phyloP scores from a whole-genome alignment of 2,329 filamentous ascomycete species.

The Fusarium zealandicum region DNA sequence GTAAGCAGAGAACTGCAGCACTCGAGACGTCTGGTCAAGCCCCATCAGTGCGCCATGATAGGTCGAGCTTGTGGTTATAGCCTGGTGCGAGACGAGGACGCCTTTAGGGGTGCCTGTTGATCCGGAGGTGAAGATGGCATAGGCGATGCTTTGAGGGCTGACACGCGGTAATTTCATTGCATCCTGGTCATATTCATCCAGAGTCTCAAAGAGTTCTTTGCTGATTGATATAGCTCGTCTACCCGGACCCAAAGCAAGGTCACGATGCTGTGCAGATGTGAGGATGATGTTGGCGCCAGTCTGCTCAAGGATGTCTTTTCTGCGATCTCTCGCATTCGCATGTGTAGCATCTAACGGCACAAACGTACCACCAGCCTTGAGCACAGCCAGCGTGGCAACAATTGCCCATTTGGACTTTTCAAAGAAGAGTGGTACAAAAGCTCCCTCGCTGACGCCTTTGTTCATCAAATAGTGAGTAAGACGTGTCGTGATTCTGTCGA shows the following conservation, averaged over 20 bases:
- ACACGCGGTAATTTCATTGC: too few relatives aligned
- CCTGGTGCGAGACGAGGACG: constrained; percentile 51
- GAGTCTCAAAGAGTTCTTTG: too few relatives aligned
- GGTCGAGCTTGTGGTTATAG: too few relatives aligned
- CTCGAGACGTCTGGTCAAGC: constrained; percentile 50
- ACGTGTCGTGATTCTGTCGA: background rate
- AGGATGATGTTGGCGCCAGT: too few relatives aligned
- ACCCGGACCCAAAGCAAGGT: too few relatives aligned
- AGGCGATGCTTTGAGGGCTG: constrained; percentile 12
- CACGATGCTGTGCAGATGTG: too few relatives aligned
- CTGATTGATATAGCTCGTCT: too few relatives aligned
- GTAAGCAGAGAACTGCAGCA: constrained; percentile 57
- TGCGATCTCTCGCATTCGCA: too few relatives aligned
- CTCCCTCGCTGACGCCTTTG: background rate
- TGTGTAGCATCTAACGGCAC: too few relatives aligned
- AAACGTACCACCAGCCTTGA: background rate
- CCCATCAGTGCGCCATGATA: constrained; percentile 40
- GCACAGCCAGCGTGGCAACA: background rate
- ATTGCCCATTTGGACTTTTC: background rate
- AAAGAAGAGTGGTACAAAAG: background rate
- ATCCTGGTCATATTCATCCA: too few relatives aligned
- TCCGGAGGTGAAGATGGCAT: constrained; percentile 42
- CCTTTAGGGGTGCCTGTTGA: constrained; percentile 42
- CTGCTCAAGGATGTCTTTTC: too few relatives aligned
- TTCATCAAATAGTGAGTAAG: background rate